Base-by-base conservation (phyloP, 371 early-diverging fungal species). In the Polyrhizophydium stewartii region DNA sequence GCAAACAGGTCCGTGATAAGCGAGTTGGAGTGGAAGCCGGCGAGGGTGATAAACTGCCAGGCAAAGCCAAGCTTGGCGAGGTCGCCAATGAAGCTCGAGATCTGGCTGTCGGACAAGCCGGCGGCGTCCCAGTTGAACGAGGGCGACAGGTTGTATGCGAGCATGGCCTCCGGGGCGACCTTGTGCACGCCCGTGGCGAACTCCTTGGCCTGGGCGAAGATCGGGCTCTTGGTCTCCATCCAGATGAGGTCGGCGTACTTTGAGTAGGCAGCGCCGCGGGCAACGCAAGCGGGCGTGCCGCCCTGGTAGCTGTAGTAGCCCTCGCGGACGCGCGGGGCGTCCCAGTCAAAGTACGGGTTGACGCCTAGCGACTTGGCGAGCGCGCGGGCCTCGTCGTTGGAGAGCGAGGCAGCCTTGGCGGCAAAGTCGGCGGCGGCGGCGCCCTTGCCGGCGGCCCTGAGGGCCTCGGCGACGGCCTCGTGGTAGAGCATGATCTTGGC, bases 51-150 rank as follows among this genome's bases (percentile, higher is more conserved):
- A 79, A 98, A 98, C 76, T 98, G 97, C 97, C 97, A 98, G 41
- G 83, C 85, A 76, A 96, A 97, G 28, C 97, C 97, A n/a, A 97
- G 86, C 70, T 83, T 82, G 59, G 92, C 96, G 35, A 98, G 81
- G 59, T 89, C 86, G 24, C 68, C 68, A 60, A 95, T 87, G 70
- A 87, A 98, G 57, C 81, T 72, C 38, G 85, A 78, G 81, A 98
- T 95, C 68, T 95, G 88, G 22, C 87, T 69, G 74, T 97, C 97
- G 47, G 77, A 87, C 88, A 96, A 83, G 60, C 96, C 96, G 32
- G 98, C 94, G 41, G 94, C 90, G 74, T 89, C 96, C 96, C 97
- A 98, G 89, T 98, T 98, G 86, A 97, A 98, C 47, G 94, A 94
- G 30, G 98, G 98, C 31, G 93, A 93, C 63, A 97, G 73, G 86